A percentile compares a stretch with the other conserved stretches of the same genome.
phyloP scores from a whole-genome alignment of 768 basidiomycete genomes.

The Suillus ampliporus region DNA sequence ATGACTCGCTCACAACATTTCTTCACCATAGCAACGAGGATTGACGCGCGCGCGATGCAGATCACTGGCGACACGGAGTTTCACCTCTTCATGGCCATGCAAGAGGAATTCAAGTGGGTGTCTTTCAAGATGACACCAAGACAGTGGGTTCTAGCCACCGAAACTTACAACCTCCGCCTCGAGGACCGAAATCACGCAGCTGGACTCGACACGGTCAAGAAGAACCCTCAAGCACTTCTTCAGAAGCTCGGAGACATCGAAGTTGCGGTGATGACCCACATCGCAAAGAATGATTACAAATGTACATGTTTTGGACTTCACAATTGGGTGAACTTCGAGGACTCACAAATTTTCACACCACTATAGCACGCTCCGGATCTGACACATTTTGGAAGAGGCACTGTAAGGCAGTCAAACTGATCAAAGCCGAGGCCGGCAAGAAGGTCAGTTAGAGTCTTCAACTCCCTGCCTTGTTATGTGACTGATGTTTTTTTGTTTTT shows the following conservation, averaged over 20 bases:
- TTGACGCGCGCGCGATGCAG: conserved; percentile 9
- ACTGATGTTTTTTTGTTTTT: not conserved
- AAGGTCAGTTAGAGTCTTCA: conserved; percentile 1
- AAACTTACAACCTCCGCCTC: conserved; percentile 16
- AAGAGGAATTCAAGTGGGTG: conserved; percentile 18
- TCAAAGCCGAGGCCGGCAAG: conserved; percentile 7
- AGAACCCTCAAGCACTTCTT: conserved; percentile 18
- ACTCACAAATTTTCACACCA: too few relatives aligned
- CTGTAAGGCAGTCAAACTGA: conserved; percentile 6
- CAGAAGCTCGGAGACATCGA: conserved; percentile 19
- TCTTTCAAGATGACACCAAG: conserved; percentile 25
- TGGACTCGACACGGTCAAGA: not conserved
- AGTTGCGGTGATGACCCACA: conserved; percentile 12
- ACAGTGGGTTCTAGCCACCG: conserved; percentile 19
- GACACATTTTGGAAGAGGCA: conserved; percentile 21
- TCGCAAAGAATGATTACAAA: conserved; percentile 16
- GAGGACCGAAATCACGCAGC: not conserved
- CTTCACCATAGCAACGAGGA: conserved; percentile 5
- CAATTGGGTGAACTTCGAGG: conserved; percentile 17
- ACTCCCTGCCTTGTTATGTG: too few relatives aligned
- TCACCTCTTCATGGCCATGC: conserved; percentile 28
- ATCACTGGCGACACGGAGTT: conserved; percentile 17
- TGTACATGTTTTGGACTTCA: conserved; percentile 11
- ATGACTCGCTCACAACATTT: not conserved
- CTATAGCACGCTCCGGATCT: not conserved